phyloP scores from a whole-genome alignment of 129 eudicot genomes.

The Helianthus tuberosus region DNA sequence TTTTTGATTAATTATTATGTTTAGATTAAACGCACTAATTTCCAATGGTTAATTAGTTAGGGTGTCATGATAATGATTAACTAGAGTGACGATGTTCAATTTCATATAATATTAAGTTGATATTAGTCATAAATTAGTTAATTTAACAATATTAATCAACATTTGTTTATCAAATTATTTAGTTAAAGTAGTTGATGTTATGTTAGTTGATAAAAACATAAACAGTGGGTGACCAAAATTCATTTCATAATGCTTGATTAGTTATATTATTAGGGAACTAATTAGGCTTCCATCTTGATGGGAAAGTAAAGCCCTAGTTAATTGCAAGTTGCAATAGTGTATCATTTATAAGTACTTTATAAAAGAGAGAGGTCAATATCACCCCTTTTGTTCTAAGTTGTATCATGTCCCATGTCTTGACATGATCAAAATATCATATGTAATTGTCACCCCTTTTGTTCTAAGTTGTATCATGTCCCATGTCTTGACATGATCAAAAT shows the following conservation, averaged over 20 bases:
- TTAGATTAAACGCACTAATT: constrained; percentile 12
- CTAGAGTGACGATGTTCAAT: constrained; percentile 3
- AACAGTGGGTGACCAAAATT: constrained; percentile 32
- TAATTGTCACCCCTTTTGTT: constrained; percentile 19
- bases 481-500: constrained; percentile 17
- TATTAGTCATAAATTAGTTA: neutral
- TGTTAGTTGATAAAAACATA: constrained; percentile 15
- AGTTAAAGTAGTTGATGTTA: constrained; percentile 23
- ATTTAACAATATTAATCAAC: neutral
- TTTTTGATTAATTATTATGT: neutral
- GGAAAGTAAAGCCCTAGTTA: constrained; percentile 31
- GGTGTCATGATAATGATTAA: constrained; percentile 1
- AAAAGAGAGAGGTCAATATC: constrained; percentile 29
- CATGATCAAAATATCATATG: constrained; percentile 20
- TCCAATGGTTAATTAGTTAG: constrained; percentile 10
- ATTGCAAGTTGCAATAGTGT: constrained; percentile 31
- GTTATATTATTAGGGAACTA: constrained; percentile 26
- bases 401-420: constrained; percentile 12
- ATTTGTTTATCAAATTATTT: neutral
- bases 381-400: constrained; percentile 11
- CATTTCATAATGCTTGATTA: constrained; percentile 25
- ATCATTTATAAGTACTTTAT: neutral
- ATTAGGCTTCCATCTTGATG: constrained; percentile 27
- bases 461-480: constrained; percentile 9
- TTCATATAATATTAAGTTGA: neutral